These are phyloP conservation scores for Sporothrix protearum DNA, from an alignment of 2,329 filamentous ascomycete species.

Conservation along the genomic window DNA sequence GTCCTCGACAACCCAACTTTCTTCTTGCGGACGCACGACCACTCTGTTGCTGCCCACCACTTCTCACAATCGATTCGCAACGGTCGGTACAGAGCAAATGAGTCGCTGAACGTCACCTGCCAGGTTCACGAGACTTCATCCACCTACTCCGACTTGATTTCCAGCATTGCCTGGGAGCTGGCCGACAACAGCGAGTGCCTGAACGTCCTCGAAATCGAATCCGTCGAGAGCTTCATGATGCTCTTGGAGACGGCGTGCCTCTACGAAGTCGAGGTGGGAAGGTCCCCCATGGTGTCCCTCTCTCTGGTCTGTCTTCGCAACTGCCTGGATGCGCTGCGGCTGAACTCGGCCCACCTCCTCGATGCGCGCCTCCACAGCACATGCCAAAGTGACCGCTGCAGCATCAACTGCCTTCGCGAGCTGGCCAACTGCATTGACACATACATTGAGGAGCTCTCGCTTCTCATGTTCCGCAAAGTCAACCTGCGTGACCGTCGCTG, in stretches of 20 bases:
- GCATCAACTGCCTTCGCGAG: conserved; percentile 33
- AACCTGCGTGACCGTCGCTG: conserved; percentile 35
- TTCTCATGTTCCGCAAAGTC: conserved; percentile 36
- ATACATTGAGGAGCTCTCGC: conserved; percentile 35
- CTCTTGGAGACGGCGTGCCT: conserved; percentile 34
- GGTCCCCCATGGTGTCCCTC: conserved; percentile 33
- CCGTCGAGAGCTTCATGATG: conserved; percentile 32
- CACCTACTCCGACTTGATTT: conserved; percentile 34
- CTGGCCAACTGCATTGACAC: conserved; percentile 30
- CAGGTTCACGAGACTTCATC: conserved; percentile 25
- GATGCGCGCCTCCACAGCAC: conserved; percentile 29
- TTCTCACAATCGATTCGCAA: conserved; percentile 32
- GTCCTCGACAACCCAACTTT: conserved; percentile 31
- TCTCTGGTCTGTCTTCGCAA: conserved; percentile 34
- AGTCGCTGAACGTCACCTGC: conserved; percentile 29
- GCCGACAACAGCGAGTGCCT: conserved; percentile 32
- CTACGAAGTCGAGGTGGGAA: conserved; percentile 34
- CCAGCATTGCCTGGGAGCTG: conserved; percentile 35
- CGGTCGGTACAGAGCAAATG: conserved; percentile 32
- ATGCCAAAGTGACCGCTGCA: conserved; percentile 32
- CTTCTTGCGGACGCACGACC: conserved; percentile 30
- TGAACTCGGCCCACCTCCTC: conserved; percentile 31
- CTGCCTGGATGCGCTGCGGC: conserved; percentile 33
- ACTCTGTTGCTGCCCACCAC: conserved; percentile 26
- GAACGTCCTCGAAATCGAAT: conserved; percentile 32